These are phyloP conservation scores for Bipolaris cookei DNA, from an alignment of 2,329 filamentous ascomycete species.

Conservation along the genomic window DNA sequence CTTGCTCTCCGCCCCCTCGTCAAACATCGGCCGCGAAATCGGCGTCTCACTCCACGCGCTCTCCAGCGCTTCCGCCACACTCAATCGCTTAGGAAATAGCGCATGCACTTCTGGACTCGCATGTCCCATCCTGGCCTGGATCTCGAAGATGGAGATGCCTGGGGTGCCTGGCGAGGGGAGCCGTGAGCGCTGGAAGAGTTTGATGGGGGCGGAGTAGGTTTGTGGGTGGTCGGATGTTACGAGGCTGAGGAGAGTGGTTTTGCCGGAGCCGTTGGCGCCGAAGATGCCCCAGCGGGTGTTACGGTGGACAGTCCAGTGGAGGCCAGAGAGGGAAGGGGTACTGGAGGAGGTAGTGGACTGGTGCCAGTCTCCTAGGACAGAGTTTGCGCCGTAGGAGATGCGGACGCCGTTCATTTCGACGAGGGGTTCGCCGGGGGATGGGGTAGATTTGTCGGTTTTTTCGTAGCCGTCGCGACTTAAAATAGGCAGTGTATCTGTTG, in stretches of 20 bases:
- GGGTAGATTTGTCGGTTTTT: constrained; percentile 25
- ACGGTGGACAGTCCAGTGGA: constrained; percentile 81
- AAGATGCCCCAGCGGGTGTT: constrained; percentile 93
- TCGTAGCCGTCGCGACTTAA: constrained; percentile 44
- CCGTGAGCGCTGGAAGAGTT: constrained; percentile 81
- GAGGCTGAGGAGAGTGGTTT: constrained; percentile 90
- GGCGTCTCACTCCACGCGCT: constrained; percentile 93
- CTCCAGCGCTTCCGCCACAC: constrained; percentile 75
- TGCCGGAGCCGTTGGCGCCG: constrained; percentile 92
- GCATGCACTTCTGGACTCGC: constrained; percentile 93
- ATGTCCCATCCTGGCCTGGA: constrained; percentile 88
- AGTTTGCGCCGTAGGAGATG: constrained; percentile 78
- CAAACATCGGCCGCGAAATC: constrained; percentile 70
- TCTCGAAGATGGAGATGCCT: constrained; percentile 89
- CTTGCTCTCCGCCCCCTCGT: constrained; percentile 60
- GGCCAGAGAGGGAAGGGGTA: constrained; percentile 64
- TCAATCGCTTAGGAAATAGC: constrained; percentile 82
- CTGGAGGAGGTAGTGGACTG: constrained; percentile 59
- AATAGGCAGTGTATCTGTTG: constrained; percentile 4
- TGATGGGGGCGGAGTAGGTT: constrained; percentile 86
- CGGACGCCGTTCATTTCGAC: constrained; percentile 87
- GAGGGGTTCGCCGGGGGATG: constrained; percentile 66
- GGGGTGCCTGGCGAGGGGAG: constrained; percentile 73
- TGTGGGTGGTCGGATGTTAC: constrained; percentile 97
- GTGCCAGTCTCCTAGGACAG: constrained; percentile 81